A percentile compares a stretch with the other conserved stretches of the same genome.
Conservation (phyloP, 75 land plant species). For the Ceratopteris richardii region DNA sequence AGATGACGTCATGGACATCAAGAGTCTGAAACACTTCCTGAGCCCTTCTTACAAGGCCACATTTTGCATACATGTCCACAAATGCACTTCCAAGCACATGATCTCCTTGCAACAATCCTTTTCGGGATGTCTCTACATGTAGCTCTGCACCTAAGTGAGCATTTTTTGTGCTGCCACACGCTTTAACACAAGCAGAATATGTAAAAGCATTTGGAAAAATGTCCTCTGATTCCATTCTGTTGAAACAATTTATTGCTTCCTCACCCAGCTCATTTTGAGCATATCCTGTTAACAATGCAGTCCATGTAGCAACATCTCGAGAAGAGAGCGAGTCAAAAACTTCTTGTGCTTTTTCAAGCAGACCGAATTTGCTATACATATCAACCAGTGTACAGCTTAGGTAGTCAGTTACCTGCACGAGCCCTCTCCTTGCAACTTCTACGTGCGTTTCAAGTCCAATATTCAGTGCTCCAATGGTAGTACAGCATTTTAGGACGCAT, state of each 20-base stretch:
- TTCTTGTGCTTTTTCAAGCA: too few relatives aligned
- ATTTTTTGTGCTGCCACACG: background rate
- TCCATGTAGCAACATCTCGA: slow-evolving; percentile 33
- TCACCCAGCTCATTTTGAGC: slow-evolving; percentile 38
- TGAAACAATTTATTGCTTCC: slow-evolving; percentile 9
- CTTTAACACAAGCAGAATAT: background rate
- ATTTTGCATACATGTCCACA: slow-evolving; percentile 47
- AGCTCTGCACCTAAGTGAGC: slow-evolving; percentile 33
- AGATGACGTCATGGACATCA: slow-evolving; percentile 37
- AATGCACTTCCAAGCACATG: slow-evolving; percentile 37
- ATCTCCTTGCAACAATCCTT: slow-evolving; percentile 21
- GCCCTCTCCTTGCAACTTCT: too few relatives aligned
- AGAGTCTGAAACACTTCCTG: slow-evolving; percentile 18
- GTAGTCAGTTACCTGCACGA: too few relatives aligned
- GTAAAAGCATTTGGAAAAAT: too few relatives aligned
- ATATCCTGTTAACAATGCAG: slow-evolving; percentile 50
- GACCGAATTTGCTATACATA: too few relatives aligned
- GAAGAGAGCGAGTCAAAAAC: too few relatives aligned
- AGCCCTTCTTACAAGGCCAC: slow-evolving; percentile 44
- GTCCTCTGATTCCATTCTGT: too few relatives aligned
- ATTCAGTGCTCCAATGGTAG: too few relatives aligned
- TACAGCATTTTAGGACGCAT: too few relatives aligned
- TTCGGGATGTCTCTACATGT: slow-evolving; percentile 14
- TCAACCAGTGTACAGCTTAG: too few relatives aligned
- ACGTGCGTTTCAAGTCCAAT: too few relatives aligned